phyloP scores from a whole-genome alignment of 2,329 filamentous ascomycete genomes.

The Fonsecaea pedrosoi region DNA sequence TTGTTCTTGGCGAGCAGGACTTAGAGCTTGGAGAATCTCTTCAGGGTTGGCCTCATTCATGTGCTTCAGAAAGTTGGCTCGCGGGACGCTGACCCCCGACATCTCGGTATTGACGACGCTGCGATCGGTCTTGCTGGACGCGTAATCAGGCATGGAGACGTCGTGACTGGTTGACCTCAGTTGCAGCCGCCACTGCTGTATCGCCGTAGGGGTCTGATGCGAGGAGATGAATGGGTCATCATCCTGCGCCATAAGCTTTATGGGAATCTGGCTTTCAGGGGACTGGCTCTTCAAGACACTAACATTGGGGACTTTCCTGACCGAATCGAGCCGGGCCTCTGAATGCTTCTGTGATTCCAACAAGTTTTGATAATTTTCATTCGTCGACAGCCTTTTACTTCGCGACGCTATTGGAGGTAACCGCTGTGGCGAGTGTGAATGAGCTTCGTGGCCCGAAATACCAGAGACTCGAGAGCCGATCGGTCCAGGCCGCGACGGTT shows the following conservation, averaged over 20 bases:
- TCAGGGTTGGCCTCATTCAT: conserved; percentile 51
- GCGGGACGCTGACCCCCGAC: conserved; percentile 48
- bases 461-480: conserved; percentile 37
- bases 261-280: conserved; percentile 41
- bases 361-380: conserved; percentile 25
- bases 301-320: conserved; percentile 42
- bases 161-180: conserved; percentile 51
- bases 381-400: conserved; percentile 14
- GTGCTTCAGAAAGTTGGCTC: conserved; percentile 43
- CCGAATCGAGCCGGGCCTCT: conserved; percentile 37
- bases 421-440: conserved; percentile 67
- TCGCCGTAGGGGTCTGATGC: conserved; percentile 41
- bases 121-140: conserved; percentile 48
- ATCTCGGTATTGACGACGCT: conserved; percentile 51
- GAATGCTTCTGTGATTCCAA: conserved; percentile 25
- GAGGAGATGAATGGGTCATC: conserved; percentile 53
- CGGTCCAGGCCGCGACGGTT: conserved; percentile 48
- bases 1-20: conserved; percentile 31
- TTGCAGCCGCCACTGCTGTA: conserved; percentile 37
- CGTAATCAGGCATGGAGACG: conserved; percentile 58
- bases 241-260: conserved; percentile 24
- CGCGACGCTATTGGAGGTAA: conserved; percentile 38
- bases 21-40: conserved; percentile 38
- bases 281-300: conserved; percentile 37
- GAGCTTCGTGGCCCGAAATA: conserved; percentile 54